Base-by-base conservation (phyloP, 2,329 filamentous ascomycete species). In the Tetracladium maxilliforme region DNA sequence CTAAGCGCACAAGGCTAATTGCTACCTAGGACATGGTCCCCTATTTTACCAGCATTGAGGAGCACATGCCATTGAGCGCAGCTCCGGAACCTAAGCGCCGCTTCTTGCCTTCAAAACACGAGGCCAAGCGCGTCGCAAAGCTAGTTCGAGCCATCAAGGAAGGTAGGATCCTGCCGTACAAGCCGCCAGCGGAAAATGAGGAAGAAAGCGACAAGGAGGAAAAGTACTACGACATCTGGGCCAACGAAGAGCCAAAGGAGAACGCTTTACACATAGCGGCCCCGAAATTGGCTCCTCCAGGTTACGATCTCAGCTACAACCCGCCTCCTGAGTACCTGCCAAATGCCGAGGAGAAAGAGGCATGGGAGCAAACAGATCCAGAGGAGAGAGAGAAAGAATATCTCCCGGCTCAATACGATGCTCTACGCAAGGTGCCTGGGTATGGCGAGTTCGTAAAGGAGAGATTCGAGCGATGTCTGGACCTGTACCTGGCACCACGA, bases 221-320 rank as follows among this genome's bases (percentile, higher is more conserved):
- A 20, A 66, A 67, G 14, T 74, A 73, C 42, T 93, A 84, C 43
- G 90, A 98, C 44, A 69, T 98, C 27, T 98, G 90, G 90, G 83
- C 87, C 27, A 81, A 95, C 43, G 87, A 98, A 50, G 70, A 77
- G 38, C 71, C 82, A 8, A 68, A 77, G 38, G 78, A 86, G 32
- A 81, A 95, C 48, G 62, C 79, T 18, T 95, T 95, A 86, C 82
- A 94, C 43, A 78, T 95, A 27, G 80, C 90, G 10, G 87, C 90
- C 2, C 90, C 90, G 5, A 98, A 98, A 48, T 63, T 92, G 24
- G 74, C 87, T 15, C 87, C 90, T 19, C 90, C 90, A 15, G 84
- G 84, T 26, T 94, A 93, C 48, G 86, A 93, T 42, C 71, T 94
- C 48, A 93, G 83, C 44, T 95, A 98, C 49, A 93, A 95, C 51